Conservation (phyloP, 2,329 filamentous ascomycete genomes). For the Cladosporium austrohemisphaericum region DNA sequence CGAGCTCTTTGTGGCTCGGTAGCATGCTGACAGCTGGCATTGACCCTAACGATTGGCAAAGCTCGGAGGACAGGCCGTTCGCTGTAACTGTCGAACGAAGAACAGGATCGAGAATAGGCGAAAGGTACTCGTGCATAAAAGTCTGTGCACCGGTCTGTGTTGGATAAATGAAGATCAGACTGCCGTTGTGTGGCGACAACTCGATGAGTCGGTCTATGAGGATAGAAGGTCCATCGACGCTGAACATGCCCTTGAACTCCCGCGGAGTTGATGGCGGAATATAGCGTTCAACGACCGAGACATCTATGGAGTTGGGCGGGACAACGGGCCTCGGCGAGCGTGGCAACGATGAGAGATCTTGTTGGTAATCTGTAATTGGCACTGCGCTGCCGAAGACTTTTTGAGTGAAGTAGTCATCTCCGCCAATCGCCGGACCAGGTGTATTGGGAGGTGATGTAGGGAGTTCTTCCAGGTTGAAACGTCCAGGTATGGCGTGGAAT, state of each 20-base stretch:
- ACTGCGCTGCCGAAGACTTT: conserved; percentile 62
- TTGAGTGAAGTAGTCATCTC: conserved; percentile 59
- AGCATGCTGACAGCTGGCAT: conserved; percentile 53
- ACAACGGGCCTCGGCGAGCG: conserved; percentile 56
- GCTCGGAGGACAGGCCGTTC: conserved; percentile 55
- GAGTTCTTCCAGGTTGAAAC: conserved; percentile 59
- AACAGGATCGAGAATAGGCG: conserved; percentile 58
- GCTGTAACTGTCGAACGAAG: conserved; percentile 57
- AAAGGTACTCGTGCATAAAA: conserved; percentile 58
- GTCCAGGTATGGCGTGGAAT: conserved; percentile 60
- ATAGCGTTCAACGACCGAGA: conserved; percentile 61
- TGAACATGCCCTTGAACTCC: conserved; percentile 59
- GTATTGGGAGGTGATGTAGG: conserved; percentile 61
- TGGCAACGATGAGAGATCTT: conserved; percentile 48
- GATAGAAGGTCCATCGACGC: conserved; percentile 51
- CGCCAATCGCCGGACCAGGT: conserved; percentile 48
- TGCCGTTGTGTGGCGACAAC: conserved; percentile 54
- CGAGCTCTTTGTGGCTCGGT: conserved; percentile 48
- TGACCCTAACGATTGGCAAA: conserved; percentile 52
- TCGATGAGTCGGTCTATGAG: conserved; percentile 60
- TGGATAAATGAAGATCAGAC: conserved; percentile 61
- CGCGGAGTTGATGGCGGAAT: conserved; percentile 59
- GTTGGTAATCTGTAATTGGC: conserved; percentile 55
- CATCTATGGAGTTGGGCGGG: conserved; percentile 56
- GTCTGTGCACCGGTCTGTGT: conserved; percentile 55